Conservation (phyloP, 108 stramenopile genomes). For the Aurantiochytrium sp. region DNA sequence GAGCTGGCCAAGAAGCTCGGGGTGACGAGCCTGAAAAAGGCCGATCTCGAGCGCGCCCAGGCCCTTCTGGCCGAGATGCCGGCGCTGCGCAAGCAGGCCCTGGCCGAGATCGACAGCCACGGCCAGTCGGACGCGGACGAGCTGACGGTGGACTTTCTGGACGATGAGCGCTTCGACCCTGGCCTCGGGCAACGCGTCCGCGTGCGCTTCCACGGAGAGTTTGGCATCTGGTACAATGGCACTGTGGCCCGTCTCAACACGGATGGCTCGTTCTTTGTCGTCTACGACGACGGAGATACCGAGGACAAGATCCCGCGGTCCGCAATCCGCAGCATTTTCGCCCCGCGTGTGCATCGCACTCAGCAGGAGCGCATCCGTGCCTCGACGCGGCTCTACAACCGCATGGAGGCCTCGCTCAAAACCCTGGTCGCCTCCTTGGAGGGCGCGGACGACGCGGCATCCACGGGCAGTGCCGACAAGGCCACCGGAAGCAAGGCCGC, state of each 20-base stretch:
- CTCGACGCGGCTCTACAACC: background rate
- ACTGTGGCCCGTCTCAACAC: slow-evolving; percentile 11
- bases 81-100: background rate
- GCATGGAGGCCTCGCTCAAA: background rate
- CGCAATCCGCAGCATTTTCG: background rate
- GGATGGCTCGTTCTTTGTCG: slow-evolving; percentile 4
- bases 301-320: slow-evolving; percentile 14
- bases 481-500: background rate
- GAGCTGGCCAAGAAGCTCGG: background rate
- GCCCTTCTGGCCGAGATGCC: background rate
- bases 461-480: background rate
- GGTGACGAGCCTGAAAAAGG: background rate
- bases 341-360: background rate
- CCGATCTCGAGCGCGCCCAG: background rate
- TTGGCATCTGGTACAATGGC: slow-evolving; percentile 27
- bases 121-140: background rate
- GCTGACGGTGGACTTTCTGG: background rate
- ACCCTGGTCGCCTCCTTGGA: background rate
- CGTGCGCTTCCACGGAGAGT: background rate
- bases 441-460: background rate
- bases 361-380: background rate
- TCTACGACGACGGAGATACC: slow-evolving; percentile 33
- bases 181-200: slow-evolving; percentile 16
- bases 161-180: background rate
- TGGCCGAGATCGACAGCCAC: background rate